A percentile compares a stretch with the other conserved stretches of the same genome.
Conservation (phyloP, 2,329 filamentous ascomycete species). For the Sphaerulina populicola region DNA sequence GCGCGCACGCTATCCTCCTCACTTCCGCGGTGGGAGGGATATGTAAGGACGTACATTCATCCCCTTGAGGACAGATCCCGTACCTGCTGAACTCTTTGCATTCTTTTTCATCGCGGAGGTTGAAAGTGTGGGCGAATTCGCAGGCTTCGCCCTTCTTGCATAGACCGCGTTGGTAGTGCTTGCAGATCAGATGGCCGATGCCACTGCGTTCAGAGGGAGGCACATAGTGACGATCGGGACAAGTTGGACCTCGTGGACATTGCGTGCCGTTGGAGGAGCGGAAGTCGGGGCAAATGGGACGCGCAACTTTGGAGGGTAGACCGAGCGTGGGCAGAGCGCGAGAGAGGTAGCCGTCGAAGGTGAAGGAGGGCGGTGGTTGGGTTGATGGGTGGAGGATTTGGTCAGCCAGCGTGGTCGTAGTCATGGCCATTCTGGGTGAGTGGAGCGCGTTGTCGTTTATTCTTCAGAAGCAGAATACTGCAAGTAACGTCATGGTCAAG, state of each 20-base stretch:
- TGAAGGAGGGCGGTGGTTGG: slow-evolving; percentile 26
- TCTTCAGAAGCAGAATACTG: no score
- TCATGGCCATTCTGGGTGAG: slow-evolving; percentile 19
- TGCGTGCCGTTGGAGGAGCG: slow-evolving; percentile 65
- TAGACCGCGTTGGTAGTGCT: slow-evolving; percentile 93
- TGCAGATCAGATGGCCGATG: slow-evolving; percentile 67
- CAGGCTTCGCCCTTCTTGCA: slow-evolving; percentile 97
- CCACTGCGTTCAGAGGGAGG: slow-evolving; percentile 38
- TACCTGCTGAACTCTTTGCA: slow-evolving; percentile 94
- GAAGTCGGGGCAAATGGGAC: slow-evolving; percentile 76
- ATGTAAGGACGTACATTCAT: slow-evolving; percentile 60
- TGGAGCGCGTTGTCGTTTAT: neutral
- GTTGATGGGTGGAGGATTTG: slow-evolving; percentile 30
- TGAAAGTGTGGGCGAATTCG: slow-evolving; percentile 98
- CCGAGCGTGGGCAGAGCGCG: slow-evolving; percentile 28
- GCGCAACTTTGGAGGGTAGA: slow-evolving; percentile 31
- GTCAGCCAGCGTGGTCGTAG: slow-evolving; percentile 18
- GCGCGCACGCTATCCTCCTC: slow-evolving; percentile 62
- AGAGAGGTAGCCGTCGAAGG: slow-evolving; percentile 31
- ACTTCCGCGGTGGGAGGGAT: slow-evolving; percentile 57
- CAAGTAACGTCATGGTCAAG: no score
- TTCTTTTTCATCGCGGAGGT: slow-evolving; percentile 94
- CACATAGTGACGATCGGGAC: slow-evolving; percentile 70
- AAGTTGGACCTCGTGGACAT: slow-evolving; percentile 75
- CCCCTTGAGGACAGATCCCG: slow-evolving; percentile 90